A percentile compares a stretch with the other conserved stretches of the same genome.
Evolutionary conservation across 257 asterid genomes (phyloP).

Genomic region (Solanum ossicruentum): DNA sequence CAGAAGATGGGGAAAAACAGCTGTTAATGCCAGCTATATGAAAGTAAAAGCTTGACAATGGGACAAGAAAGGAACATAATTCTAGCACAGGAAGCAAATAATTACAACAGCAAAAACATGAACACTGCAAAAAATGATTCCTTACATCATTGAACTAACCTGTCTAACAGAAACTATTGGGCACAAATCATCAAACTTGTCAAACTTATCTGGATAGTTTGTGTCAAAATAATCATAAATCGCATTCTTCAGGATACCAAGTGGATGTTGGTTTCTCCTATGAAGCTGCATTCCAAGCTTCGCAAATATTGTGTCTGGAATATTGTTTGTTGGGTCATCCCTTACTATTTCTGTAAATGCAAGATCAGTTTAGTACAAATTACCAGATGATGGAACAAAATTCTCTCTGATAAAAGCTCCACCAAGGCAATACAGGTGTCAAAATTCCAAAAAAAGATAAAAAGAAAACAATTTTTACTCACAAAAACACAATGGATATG

Average conservation of each 20-base stretch:
- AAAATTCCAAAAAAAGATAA: neutral
- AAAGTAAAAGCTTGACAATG: neutral
- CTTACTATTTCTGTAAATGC: constrained; percentile 63
- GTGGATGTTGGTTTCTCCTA: constrained; percentile 81
- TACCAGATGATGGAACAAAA: neutral
- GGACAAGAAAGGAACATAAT: neutral
- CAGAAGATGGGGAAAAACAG: neutral
- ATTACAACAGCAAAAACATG: neutral
- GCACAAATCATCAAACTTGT: constrained; percentile 67
- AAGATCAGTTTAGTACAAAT: neutral
- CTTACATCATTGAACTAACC: constrained; percentile 20
- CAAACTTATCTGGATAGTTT: constrained; percentile 55
- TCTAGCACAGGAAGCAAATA: neutral
- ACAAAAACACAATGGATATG: neutral
- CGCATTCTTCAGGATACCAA: constrained; percentile 82
- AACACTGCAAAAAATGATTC: neutral
- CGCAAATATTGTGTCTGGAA: constrained; percentile 75
- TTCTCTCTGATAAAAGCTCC: neutral
- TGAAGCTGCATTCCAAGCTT: constrained; percentile 96
- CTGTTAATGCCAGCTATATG: neutral
- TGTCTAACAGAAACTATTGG: constrained; percentile 71
- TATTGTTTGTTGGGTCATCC: constrained; percentile 89
- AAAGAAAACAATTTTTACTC: neutral
- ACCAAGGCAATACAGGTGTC: neutral
- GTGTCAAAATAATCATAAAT: constrained; percentile 74